Base-by-base conservation (phyloP, 768 basidiomycete genomes). In the Trametes gibbosa region DNA sequence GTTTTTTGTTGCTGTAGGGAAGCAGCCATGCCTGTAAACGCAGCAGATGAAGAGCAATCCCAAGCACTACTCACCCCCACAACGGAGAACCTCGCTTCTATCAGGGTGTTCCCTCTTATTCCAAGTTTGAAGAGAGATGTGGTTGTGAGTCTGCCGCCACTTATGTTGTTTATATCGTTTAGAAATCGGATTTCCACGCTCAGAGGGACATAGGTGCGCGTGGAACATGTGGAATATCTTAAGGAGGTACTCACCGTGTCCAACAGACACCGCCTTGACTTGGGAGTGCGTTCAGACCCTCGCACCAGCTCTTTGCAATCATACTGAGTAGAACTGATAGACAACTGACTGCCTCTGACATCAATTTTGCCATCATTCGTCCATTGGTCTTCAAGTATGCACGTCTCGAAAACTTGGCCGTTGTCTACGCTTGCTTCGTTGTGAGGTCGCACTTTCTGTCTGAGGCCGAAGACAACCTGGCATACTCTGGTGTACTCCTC, bases 71-170 rank as follows among this genome's bases (percentile, higher is more conserved):
- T 85, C 10, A 81, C 82, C 14, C 85, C 86, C 5, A 79, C 82
- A 1, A 76, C 79, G 45, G 86, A 85, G 50, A 74, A 76, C 60
- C 70, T 90, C 9, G 81, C 83, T 6, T 76, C 84, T 2, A 77
- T 90, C 65, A 84, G 82, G 65, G 90, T 93, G 35, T 93, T 89
- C 70, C 90, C 90, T n/a, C 77, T 92, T 24, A 89, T 93, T 61
- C 84, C 84, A 21, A 79, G 83, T 59, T 67, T 93, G 43, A 88
- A 85, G 69, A 82, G 76, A 56, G 89, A 92, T 71, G 79, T 87
- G 21, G 78, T 76, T 14, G 90, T 90, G 69, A 70, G 86, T 75
- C 13, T 39, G 6, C 29, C 29, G 7, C 29, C 48, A 43, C 41
- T 35, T 27, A n/a, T 56, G 35, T 59, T 19, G n/a, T 27, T n/a